Base-by-base conservation (phyloP, 176 grass and related monocot species). In the Typha latifolia region DNA sequence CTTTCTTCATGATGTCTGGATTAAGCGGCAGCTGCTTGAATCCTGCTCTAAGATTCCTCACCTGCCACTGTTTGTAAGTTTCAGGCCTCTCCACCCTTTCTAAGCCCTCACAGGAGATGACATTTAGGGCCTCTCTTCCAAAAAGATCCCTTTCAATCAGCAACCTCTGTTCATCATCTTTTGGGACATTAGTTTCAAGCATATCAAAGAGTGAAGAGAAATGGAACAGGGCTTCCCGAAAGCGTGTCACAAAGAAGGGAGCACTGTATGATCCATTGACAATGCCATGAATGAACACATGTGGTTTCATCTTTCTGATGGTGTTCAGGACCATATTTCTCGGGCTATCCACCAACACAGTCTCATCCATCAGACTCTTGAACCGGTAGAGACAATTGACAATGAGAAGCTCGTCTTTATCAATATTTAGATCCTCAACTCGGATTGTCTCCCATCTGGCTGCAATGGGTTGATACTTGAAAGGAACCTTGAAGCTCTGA, bases 51-150 rank as follows among this genome's bases (percentile, higher is more conserved):
- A 78, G 84, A 64, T 63, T 77, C 47, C 89, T 75, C 37, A 87
- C 83, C 62, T 84, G 78, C 94, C 89, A 99, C 49, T 90, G 85
- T 75, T 99, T 99, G 78, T 90, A 97, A 14, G 78, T 90, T 73
- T 99, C 94, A 0, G 94, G 89, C 73, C 94, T 90, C 76, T 99
- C 94, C 84, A 93, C 64, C 78, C 94, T 86, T 51, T 99, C 94
- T 19, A 89, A 22, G 49, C 94, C 94, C 73, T 99, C 94, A 1
- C 94, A 99, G 7, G 94, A 86, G 66, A 99, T 93, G 32, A 93
- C 81, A 55, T 89, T 99, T 26, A 81, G 59, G 50, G 81, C 83
- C 67, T 99, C 94, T 19, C 83, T 62, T 3, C 81, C 90, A 2
- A 87, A 99, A 49, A 99, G 64, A 47, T 78, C 67, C 11, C 80